A percentile compares a stretch with the other conserved stretches of the same genome.
Evolutionary conservation across 139 green algal genomes (phyloP).

Genomic region (Micractinium conductrix): DNA sequence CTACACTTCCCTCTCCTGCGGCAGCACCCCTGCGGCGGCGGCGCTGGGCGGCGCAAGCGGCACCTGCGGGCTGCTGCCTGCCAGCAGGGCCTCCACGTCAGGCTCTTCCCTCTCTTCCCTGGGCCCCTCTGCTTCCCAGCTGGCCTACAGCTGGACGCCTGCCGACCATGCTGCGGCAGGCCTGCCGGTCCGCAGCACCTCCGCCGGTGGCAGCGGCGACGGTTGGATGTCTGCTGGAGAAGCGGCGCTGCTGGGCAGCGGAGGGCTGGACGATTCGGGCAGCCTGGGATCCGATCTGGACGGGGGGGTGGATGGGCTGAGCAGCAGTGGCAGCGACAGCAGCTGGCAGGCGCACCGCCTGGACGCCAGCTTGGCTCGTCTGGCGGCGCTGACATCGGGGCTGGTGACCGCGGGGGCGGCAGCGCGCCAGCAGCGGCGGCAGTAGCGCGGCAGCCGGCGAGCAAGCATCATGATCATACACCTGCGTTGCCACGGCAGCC

Average conservation of each 20-base stretch:
- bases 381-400: conserved; percentile 2
- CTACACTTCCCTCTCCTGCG: not conserved
- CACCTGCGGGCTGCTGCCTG: not conserved
- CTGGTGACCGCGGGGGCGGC: not conserved
- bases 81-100: not conserved
- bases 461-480: no score
- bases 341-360: conserved; percentile 10
- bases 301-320: not conserved
- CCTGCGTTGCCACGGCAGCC: no score
- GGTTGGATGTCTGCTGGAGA: no score
- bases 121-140: not conserved
- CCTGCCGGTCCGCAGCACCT: not conserved
- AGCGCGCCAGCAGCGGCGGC: not conserved
- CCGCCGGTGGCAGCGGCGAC: not conserved
- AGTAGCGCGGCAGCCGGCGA: no score
- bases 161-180: no score
- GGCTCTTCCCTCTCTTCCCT: not conserved
- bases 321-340: not conserved
- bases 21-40: not conserved
- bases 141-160: not conserved
- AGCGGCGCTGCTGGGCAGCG: no score
- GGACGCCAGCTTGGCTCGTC: conserved; percentile 4
- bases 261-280: not conserved
- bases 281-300: not conserved
- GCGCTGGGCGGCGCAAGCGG: not conserved